Conservation (phyloP, 2,329 filamentous ascomycete species). For the Cytospora chrysosperma region DNA sequence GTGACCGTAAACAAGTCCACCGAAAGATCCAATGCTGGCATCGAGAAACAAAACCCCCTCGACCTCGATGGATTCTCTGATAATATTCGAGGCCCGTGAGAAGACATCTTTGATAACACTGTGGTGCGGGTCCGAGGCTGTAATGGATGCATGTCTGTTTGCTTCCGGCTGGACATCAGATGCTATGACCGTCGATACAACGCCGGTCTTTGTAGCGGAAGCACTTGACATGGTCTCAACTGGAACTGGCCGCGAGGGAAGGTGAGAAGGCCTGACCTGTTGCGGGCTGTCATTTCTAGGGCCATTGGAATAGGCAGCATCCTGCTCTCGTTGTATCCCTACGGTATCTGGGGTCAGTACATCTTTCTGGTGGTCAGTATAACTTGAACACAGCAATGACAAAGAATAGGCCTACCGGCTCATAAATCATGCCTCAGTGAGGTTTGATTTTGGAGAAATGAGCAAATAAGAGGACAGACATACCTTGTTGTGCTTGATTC, state of each 20-base stretch:
- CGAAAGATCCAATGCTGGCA: slow-evolving; percentile 33
- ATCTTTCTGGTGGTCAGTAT: neutral
- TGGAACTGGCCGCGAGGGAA: neutral
- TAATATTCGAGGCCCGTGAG: slow-evolving; percentile 42
- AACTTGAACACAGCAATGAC: neutral
- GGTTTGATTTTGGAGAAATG: neutral
- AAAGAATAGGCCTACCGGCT: neutral
- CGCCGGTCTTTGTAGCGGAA: neutral
- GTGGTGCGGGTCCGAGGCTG: neutral
- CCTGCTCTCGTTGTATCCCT: slow-evolving; percentile 4
- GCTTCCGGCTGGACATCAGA: neutral
- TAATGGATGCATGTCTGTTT: neutral
- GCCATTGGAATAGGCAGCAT: neutral
- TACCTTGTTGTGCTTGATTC: slow-evolving; percentile 12
- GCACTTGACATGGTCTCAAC: neutral
- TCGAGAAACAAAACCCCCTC: slow-evolving; percentile 41
- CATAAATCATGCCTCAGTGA: neutral
- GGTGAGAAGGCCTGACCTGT: neutral
- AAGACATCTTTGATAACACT: slow-evolving; percentile 30
- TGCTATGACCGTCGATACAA: neutral
- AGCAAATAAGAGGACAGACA: neutral
- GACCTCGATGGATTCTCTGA: slow-evolving; percentile 43
- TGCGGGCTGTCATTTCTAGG: neutral
- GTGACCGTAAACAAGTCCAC: slow-evolving; percentile 28
- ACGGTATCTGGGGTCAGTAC: neutral